Percentiles rank a stretch among this genome's conserved stretches.
Evolutionary conservation across 768 basidiomycete genomes (phyloP).

Genomic region (Boletellus emodensis): DNA sequence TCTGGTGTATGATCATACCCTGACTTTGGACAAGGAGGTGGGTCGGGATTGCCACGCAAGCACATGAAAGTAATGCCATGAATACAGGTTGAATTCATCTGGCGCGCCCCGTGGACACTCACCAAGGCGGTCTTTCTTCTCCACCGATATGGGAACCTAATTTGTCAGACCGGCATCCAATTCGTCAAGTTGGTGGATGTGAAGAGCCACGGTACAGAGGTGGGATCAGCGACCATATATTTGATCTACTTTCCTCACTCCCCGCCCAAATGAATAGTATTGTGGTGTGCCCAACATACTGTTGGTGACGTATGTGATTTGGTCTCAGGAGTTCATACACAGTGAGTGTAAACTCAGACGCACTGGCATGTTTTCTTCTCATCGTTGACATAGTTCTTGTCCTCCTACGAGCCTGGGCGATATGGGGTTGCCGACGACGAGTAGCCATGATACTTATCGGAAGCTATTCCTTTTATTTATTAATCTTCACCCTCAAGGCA

Average conservation of each 20-base stretch:
- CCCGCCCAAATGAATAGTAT: neutral
- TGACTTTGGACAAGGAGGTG: slow-evolving; percentile 17
- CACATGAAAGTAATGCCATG: neutral
- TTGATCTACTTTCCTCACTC: neutral
- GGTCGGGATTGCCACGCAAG: neutral
- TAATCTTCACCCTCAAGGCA: neutral
- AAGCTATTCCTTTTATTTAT: slow-evolving; percentile 6
- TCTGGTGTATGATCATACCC: too few relatives aligned
- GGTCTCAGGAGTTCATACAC: slow-evolving; percentile 11
- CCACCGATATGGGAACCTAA: slow-evolving; percentile 18
- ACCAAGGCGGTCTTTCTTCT: slow-evolving; percentile 10
- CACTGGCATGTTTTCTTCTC: neutral
- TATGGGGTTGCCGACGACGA: slow-evolving; percentile 10
- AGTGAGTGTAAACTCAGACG: slow-evolving; percentile 1
- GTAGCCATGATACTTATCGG: slow-evolving; percentile 1
- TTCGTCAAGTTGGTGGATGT: slow-evolving; percentile 4
- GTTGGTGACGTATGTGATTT: neutral
- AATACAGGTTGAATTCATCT: slow-evolving; percentile 12
- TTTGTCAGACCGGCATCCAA: slow-evolving; percentile 8
- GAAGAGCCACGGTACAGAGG: neutral
- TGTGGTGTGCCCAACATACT: slow-evolving; percentile 1
- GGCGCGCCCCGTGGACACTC: slow-evolving; percentile 12
- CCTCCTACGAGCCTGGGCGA: slow-evolving; percentile 17
- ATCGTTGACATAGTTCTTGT: slow-evolving; percentile 10
- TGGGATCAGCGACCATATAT: neutral